These are phyloP conservation scores for Penium margaritaceum DNA, from an alignment of 139 green algal genomes.

Conservation along the genomic window DNA sequence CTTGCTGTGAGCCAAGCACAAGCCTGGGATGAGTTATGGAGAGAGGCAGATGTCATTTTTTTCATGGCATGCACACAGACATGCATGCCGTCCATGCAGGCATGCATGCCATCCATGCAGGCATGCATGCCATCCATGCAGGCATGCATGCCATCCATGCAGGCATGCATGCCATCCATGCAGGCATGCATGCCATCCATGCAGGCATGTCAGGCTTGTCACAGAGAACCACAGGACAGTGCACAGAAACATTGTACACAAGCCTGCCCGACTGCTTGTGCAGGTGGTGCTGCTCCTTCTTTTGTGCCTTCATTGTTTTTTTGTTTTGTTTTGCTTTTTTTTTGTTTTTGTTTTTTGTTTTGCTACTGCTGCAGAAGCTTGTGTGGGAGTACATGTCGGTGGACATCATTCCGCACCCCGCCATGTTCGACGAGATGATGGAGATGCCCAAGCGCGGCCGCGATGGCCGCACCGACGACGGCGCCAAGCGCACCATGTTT, in stretches of 20 bases:
- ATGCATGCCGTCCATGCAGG: too few species aligned
- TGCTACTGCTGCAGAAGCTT: slow-evolving; percentile 25
- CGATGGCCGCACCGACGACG: slow-evolving; percentile 1
- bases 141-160: neutral
- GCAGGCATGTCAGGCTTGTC: too few species aligned
- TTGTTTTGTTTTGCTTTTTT: neutral
- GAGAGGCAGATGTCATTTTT: too few species aligned
- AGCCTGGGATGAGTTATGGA: too few species aligned
- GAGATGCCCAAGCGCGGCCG: neutral
- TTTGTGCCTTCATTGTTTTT: too few species aligned
- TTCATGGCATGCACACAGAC: too few species aligned
- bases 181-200: neutral
- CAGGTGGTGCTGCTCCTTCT: too few species aligned
- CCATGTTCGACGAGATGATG: slow-evolving; percentile 27
- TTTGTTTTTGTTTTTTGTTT: slow-evolving; percentile 1
- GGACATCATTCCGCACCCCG: slow-evolving; percentile 37
- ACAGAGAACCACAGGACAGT: too few species aligned
- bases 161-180: neutral
- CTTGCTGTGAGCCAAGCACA: too few species aligned
- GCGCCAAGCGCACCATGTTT: slow-evolving; percentile 34
- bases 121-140: neutral
- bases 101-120: neutral
- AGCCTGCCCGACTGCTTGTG: too few species aligned
- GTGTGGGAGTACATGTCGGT: slow-evolving; percentile 44
- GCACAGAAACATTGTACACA: too few species aligned